Evolutionary conservation across 495 filamentous ascomycete genomes (phyloP), one percentile per base, ranked within the genome.

Genomic region (Penicillium lividum): DNA sequence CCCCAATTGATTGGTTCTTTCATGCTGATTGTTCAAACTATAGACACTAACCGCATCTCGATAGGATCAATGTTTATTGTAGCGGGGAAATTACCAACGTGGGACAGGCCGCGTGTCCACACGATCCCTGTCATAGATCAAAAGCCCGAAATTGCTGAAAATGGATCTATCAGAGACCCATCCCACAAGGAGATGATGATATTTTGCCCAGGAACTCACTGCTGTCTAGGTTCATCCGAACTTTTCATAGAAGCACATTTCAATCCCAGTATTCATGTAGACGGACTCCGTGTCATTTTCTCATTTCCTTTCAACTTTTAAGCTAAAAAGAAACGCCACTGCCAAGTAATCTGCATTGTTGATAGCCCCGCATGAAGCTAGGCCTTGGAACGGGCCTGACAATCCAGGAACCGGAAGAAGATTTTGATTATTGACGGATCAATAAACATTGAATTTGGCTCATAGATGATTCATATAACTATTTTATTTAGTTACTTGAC

Each of bases 51-150:
- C 28, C 25, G 46, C 16, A 49, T 49, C 8, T 31, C 25, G 25
- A 30, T 30, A 30, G 8, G 38, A 5, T 13, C 27, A 30, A 18
- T 49, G 10, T 31, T 16, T 29, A 49, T 33, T 31, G 46, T 11
- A 49, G 46, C 46, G 46, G 46, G 46, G 46, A 29, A 22, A 5
- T n/a, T 9, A 3, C 46, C 46, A 49, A 49, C 46, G 46, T 49
- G 28, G 46, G 25, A 30, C 46, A 18, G 28, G 46, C 31, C 46
- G 46, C 46, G 46, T 49, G 28, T 33, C 28, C 15, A 29, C 8
- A 3, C 0, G 25, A 47, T 49, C 46, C 46, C 28, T 49, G 28
- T 49, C 15, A 48, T 46, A 27, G 43, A 10, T 46, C 16, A 13
- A 36, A 36, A 22, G 22, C 22, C 22, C 22, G 22, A 22, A 22